phyloP scores from a whole-genome alignment of 768 basidiomycete species.

The Leccinum subtestaceum region DNA sequence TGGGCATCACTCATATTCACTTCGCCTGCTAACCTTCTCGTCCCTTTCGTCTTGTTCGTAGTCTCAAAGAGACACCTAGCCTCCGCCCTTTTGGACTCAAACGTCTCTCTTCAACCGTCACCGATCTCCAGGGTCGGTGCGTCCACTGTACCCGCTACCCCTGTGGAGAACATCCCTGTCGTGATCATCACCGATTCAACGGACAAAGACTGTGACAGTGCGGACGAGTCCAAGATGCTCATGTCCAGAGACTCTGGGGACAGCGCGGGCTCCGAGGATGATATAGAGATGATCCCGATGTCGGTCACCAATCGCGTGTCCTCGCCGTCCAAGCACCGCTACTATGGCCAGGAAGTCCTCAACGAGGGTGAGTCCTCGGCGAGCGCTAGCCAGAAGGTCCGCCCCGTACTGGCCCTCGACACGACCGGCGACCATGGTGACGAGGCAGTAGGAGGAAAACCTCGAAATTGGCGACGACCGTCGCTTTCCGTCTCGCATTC shows the following conservation, averaged over 20 bases:
- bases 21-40: slow-evolving; percentile 21
- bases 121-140: neutral
- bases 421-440: neutral
- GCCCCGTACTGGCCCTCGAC: slow-evolving; percentile 6
- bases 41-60: slow-evolving; percentile 22
- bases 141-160: neutral
- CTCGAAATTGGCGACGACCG: slow-evolving; percentile 5
- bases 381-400: neutral
- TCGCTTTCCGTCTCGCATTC: slow-evolving; percentile 17
- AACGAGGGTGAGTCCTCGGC: slow-evolving; percentile 1
- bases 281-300: slow-evolving; percentile 12
- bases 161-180: slow-evolving; percentile 14
- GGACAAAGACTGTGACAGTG: neutral
- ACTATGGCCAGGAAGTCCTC: slow-evolving; percentile 16
- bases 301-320: slow-evolving; percentile 18
- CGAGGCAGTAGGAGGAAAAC: neutral
- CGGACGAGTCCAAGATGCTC: slow-evolving; percentile 5
- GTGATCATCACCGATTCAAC: slow-evolving; percentile 20
- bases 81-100: slow-evolving; percentile 19
- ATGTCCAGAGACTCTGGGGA: slow-evolving; percentile 7
- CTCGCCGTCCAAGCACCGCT: slow-evolving; percentile 19
- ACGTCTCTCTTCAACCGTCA: slow-evolving; percentile 2
- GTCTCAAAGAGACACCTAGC: slow-evolving; percentile 19
- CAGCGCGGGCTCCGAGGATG: neutral
- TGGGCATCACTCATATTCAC: slow-evolving; percentile 28